Conservation (phyloP, 192 early-diverging fungal species). For the Backusella luteola region DNA sequence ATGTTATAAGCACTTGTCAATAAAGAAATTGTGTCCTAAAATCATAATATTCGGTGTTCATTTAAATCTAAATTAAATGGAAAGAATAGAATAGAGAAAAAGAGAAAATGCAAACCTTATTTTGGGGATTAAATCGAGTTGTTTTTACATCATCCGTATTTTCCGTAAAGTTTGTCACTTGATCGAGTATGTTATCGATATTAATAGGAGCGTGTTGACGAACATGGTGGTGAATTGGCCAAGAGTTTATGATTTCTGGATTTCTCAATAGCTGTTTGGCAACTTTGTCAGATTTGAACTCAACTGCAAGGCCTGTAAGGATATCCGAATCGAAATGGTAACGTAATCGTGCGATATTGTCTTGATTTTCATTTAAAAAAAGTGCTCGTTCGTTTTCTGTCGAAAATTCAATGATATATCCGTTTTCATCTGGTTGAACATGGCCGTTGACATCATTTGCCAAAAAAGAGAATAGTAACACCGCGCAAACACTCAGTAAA, state of each 20-base stretch:
- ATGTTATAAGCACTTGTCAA: conserved; percentile 49
- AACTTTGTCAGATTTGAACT: not conserved
- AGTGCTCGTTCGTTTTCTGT: not conserved
- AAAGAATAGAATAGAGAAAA: not conserved
- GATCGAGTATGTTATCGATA: not conserved
- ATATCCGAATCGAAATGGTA: conserved; percentile 22
- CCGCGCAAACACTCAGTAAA: not conserved
- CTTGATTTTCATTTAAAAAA: conserved; percentile 2
- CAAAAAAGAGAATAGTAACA: conserved; percentile 4
- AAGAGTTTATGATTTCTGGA: conserved; percentile 15
- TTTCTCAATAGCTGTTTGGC: conserved; percentile 12
- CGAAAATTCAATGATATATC: conserved; percentile 10
- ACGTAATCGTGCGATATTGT: not conserved
- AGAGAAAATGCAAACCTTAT: not conserved
- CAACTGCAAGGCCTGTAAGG: conserved; percentile 15
- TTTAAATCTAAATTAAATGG: not conserved
- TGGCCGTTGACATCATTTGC: not conserved
- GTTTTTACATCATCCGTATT: not conserved
- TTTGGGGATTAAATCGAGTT: not conserved
- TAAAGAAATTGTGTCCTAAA: conserved; percentile 35
- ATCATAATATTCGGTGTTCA: not conserved
- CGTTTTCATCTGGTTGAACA: not conserved
- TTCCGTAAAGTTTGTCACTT: not conserved
- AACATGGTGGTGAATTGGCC: conserved; percentile 23
- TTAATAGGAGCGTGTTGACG: conserved; percentile 5